Conservation (phyloP, 228 moss, liverwort and hornwort species). For the Sphagnum magellanicum region DNA sequence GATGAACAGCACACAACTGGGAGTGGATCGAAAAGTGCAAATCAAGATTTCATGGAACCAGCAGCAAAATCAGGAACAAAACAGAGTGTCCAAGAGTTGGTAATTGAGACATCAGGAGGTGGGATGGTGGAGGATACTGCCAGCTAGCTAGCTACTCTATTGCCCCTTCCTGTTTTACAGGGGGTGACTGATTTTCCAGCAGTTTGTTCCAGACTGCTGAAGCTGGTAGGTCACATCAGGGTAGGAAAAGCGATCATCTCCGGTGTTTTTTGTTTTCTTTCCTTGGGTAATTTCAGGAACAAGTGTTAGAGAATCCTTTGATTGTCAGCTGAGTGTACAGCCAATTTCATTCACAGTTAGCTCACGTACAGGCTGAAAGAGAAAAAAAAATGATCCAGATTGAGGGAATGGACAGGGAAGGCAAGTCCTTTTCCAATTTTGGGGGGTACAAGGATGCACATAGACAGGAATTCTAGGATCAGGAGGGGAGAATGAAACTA, state of each 20-base stretch:
- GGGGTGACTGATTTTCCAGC: constrained; percentile 41
- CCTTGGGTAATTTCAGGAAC: not conserved
- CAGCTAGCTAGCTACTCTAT: too few relatives aligned
- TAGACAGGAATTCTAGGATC: constrained; percentile 37
- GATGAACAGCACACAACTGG: constrained; percentile 10
- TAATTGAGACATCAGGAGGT: constrained; percentile 8
- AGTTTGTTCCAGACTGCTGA: constrained; percentile 59
- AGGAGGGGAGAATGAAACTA: constrained; percentile 43
- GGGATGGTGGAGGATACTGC: constrained; percentile 11
- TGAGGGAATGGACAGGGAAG: constrained; percentile 54
- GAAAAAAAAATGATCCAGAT: constrained; percentile 63
- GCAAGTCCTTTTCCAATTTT: constrained; percentile 67
- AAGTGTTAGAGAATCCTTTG: constrained; percentile 11
- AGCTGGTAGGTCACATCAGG: not conserved
- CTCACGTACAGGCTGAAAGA: constrained; percentile 48
- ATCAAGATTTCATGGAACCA: too few relatives aligned
- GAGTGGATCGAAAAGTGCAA: not conserved
- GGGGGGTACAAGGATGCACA: constrained; percentile 54
- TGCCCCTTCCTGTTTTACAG: too few relatives aligned
- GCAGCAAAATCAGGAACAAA: too few relatives aligned
- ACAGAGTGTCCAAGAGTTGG: too few relatives aligned
- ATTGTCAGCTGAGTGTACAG: constrained; percentile 95
- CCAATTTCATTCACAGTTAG: constrained; percentile 77
- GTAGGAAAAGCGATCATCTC: too few relatives aligned
- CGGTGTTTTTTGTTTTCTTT: too few relatives aligned